Base-by-base conservation (phyloP, 805 yeast species). In the Nakazawaea sp. region DNA sequence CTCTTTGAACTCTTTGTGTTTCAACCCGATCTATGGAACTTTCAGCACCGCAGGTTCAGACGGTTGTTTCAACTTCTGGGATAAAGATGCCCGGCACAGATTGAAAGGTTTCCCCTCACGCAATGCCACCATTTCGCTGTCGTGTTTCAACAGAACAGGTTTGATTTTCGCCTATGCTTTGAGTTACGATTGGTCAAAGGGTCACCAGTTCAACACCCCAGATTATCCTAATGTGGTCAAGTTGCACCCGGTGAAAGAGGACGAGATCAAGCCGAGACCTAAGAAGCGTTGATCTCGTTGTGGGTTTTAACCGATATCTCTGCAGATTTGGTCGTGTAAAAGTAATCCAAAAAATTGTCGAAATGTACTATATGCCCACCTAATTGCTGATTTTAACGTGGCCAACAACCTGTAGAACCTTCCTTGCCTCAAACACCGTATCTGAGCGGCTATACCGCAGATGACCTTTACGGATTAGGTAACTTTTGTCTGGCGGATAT, bases 131-230 rank as follows among this genome's bases (percentile, higher is more conserved):
- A 80, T 92, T 37, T 70, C 95, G 0, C 78, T 82, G 27, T 72
- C 88, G 1, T 78, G 78, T 4, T 92, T 90, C 66, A 92, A 87
- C 62, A 69, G 85, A 45, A 78, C 68, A 33, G 98, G 98, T 36
- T 58, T 77, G 23, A 76, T 92, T 9, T 79, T 84, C 57, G 97
- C 97, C 3, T 87, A 92, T 53, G 96, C 97, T 2, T 56, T 86
- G 43, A 78, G 95, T 44, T 90, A 92, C 61, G 98, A 92, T 56
- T 92, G 98, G 98, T 74, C 87, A 41, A 88, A 88, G 55, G 95
- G 94, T n/a, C 71, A 82, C 58, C 78, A 72, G 54, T 81, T 70
- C 50, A 87, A 85, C 63, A 72, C 79, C 30, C 82, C 77, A 3
- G 87, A 81, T 46, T 75, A 76, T 50, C 87, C 92, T 15, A 83